Evolutionary conservation across 1,284 basidiomycete genomes (phyloP).

Genomic region (Puccinia novopanici): DNA sequence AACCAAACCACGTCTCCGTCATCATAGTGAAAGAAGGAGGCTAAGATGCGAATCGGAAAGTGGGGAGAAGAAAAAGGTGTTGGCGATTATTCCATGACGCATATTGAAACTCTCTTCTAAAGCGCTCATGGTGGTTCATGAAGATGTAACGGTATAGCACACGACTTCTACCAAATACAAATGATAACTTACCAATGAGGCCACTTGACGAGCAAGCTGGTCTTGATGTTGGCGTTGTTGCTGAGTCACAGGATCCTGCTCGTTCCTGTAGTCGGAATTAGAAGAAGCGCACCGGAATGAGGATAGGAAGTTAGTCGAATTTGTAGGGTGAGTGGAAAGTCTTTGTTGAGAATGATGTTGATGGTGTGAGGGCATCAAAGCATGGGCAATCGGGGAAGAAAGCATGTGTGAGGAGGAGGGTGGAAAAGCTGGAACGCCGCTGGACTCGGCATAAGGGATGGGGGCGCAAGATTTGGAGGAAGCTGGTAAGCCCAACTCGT

Average conservation of each 20-base stretch:
- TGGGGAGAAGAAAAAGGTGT: conserved; percentile 12
- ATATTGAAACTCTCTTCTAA: background rate
- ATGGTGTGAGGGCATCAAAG: conserved; percentile 29
- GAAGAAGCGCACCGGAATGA: conserved; percentile 16
- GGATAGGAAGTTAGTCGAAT: conserved; percentile 18
- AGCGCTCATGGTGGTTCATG: background rate
- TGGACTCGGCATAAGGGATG: conserved; percentile 46
- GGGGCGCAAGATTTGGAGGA: conserved; percentile 41
- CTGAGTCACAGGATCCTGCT: conserved; percentile 19
- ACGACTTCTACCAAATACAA: background rate
- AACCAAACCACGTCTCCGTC: conserved; percentile 55
- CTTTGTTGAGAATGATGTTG: conserved; percentile 23
- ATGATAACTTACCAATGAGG: conserved; percentile 39
- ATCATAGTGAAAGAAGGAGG: conserved; percentile 49
- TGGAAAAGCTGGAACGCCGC: conserved; percentile 35
- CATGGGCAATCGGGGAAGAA: conserved; percentile 26
- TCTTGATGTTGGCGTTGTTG: conserved; percentile 26
- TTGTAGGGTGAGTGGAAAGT: conserved; percentile 7
- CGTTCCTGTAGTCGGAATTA: conserved; percentile 8
- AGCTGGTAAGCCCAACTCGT: conserved; percentile 49
- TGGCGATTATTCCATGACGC: background rate
- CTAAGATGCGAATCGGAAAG: conserved; percentile 6
- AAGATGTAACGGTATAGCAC: background rate
- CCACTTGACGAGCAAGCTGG: conserved; percentile 29
- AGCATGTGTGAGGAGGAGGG: conserved; percentile 46